Evolutionary conservation across 1,284 basidiomycete species (phyloP).

Genomic region (Clitocybe nebularis): DNA sequence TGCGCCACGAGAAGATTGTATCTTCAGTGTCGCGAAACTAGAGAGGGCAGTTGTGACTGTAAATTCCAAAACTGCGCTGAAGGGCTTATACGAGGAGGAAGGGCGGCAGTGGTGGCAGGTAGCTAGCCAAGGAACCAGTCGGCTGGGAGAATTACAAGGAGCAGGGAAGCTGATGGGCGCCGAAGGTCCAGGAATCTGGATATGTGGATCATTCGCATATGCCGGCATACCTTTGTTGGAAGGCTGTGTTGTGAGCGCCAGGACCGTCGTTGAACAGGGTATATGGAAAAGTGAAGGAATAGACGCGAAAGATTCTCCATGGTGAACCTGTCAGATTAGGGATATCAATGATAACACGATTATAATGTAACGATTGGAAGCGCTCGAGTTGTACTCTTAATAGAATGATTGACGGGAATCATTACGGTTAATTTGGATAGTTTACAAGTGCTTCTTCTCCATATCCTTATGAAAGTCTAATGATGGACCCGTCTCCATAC

Average conservation of each 20-base stretch:
- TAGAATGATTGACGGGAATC: slow-evolving; percentile 7
- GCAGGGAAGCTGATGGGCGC: slow-evolving; percentile 28
- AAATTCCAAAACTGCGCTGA: slow-evolving; percentile 46
- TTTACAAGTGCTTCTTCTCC: slow-evolving; percentile 52
- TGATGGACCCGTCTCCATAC: slow-evolving; percentile 45
- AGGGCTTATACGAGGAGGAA: slow-evolving; percentile 35
- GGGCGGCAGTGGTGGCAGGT: slow-evolving; percentile 36
- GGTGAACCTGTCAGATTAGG: slow-evolving; percentile 17
- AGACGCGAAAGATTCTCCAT: slow-evolving; percentile 23
- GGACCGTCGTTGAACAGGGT: slow-evolving; percentile 49
- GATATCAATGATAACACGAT: neutral
- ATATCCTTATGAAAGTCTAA: slow-evolving; percentile 69
- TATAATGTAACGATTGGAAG: slow-evolving; percentile 1
- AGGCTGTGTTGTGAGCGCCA: slow-evolving; percentile 61
- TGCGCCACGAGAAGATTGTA: slow-evolving; percentile 38
- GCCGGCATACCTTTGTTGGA: slow-evolving; percentile 61
- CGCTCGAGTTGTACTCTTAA: neutral
- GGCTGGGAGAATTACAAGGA: slow-evolving; percentile 50
- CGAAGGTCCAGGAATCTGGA: slow-evolving; percentile 46
- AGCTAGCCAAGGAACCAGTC: slow-evolving; percentile 28
- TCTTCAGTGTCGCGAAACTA: slow-evolving; percentile 56
- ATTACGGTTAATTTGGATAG: slow-evolving; percentile 50
- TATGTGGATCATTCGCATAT: slow-evolving; percentile 56
- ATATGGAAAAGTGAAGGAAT: slow-evolving; percentile 36
- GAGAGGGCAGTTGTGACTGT: slow-evolving; percentile 59